Evolutionary conservation across 495 filamentous ascomycete species (phyloP).

Genomic region (Pyrenula aspistea): DNA sequence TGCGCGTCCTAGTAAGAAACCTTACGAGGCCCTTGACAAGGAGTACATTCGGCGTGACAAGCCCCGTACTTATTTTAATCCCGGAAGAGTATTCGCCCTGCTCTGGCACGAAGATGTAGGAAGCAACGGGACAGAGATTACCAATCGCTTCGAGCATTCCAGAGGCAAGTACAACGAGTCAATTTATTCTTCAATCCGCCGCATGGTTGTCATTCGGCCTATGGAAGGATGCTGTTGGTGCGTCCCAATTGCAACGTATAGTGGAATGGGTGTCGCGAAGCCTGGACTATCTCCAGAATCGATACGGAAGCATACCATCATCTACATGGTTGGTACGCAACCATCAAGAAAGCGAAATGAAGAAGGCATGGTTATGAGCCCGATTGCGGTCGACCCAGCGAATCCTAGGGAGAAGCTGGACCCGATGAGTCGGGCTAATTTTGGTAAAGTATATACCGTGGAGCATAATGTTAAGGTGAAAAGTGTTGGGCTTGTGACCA

Average conservation of each 20-base stretch:
- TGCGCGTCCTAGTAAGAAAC: too few relatives aligned
- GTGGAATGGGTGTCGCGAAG: slow-evolving; percentile 20
- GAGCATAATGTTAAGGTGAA: slow-evolving; percentile 34
- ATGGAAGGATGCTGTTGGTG: slow-evolving; percentile 16
- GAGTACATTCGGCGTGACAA: too few relatives aligned
- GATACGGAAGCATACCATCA: slow-evolving; percentile 19
- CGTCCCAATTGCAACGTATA: slow-evolving; percentile 26
- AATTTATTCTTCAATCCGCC: slow-evolving; percentile 17
- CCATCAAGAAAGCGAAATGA: slow-evolving; percentile 8
- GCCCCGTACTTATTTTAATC: too few relatives aligned
- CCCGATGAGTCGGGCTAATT: slow-evolving; percentile 29
- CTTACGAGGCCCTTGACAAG: too few relatives aligned
- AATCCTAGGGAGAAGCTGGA: slow-evolving; percentile 18
- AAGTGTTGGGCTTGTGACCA: slow-evolving; percentile 19
- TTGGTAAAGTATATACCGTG: slow-evolving; percentile 33
- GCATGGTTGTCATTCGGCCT: slow-evolving; percentile 20
- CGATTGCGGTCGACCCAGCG: slow-evolving; percentile 16
- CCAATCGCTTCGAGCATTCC: slow-evolving; percentile 1
- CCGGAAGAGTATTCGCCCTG: slow-evolving; percentile 21
- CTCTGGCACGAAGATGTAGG: slow-evolving; percentile 19
- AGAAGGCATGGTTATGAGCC: slow-evolving; percentile 17
- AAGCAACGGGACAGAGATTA: slow-evolving; percentile 3
- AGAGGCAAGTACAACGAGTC: slow-evolving; percentile 10
- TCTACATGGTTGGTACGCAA: slow-evolving; percentile 16
- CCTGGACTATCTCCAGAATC: slow-evolving; percentile 12